A percentile compares a stretch with the other conserved stretches of the same genome.
Conservation (phyloP, 1,139 yeast genomes). For the Kurtzmaniella quercitrusa region DNA sequence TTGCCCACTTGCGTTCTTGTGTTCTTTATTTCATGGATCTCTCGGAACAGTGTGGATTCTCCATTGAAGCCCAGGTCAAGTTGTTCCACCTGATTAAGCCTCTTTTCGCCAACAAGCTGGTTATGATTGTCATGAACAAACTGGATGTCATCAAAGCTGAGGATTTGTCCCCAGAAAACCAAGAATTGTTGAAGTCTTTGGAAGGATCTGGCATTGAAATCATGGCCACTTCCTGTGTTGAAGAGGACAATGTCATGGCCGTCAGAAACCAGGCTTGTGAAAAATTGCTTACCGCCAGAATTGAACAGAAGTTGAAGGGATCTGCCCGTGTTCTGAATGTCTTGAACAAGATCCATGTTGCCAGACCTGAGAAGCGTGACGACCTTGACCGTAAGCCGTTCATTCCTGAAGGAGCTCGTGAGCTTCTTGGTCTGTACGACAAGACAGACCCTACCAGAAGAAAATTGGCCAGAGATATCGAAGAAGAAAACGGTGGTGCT, state of each 20-base stretch:
- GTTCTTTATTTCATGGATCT: slow-evolving; percentile 97
- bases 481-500: slow-evolving; percentile 95
- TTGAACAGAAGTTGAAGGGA: slow-evolving; percentile 95
- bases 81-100: slow-evolving; percentile 96
- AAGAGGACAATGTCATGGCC: slow-evolving; percentile 92
- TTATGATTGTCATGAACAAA: slow-evolving; percentile 92
- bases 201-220: slow-evolving; percentile 81
- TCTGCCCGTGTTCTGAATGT: slow-evolving; percentile 85
- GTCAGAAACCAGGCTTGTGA: slow-evolving; percentile 98
- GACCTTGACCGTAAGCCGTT: slow-evolving; percentile 72
- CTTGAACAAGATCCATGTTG: slow-evolving; percentile 91
- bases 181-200: slow-evolving; percentile 63
- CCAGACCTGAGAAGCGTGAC: slow-evolving; percentile 86
- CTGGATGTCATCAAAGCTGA: slow-evolving; percentile 84
- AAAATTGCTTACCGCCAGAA: slow-evolving; percentile 88
- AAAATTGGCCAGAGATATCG: slow-evolving; percentile 79
- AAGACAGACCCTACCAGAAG: slow-evolving; percentile 79
- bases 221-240: slow-evolving; percentile 88
- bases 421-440: slow-evolving; percentile 59
- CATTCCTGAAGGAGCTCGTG: slow-evolving; percentile 72
- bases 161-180: slow-evolving; percentile 75
- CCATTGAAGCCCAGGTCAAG: slow-evolving; percentile 95
- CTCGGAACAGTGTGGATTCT: slow-evolving; percentile 98
- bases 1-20: slow-evolving; percentile 96
- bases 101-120: slow-evolving; percentile 92